Evolutionary conservation across 164 flowering plant species (phyloP).

Genomic region (Macadamia tetraphylla): DNA sequence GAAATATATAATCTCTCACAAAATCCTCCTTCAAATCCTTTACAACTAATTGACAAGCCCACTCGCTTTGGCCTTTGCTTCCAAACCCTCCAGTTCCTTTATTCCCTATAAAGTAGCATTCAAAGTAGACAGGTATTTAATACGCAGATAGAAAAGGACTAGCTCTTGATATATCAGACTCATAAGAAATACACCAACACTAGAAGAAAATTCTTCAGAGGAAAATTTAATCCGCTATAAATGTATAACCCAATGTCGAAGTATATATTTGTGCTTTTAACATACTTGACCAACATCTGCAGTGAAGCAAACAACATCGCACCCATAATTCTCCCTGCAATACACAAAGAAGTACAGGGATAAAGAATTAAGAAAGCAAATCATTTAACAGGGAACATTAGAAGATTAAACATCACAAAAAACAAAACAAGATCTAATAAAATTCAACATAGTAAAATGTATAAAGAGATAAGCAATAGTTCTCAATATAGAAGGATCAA

Average conservation of each 20-base stretch:
- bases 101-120: constrained; percentile 46
- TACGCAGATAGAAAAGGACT: background rate
- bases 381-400: background rate
- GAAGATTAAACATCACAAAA: background rate
- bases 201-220: background rate
- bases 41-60: constrained; percentile 92
- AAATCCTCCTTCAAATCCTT: constrained; percentile 93
- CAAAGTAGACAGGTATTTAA: no score
- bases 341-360: background rate
- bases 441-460: no score
- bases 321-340: constrained; percentile 92
- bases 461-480: no score
- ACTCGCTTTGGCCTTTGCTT: constrained; percentile 92
- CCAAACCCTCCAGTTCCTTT: constrained; percentile 81
- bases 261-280: background rate
- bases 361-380: background rate
- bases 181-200: no score
- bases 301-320: constrained; percentile 98
- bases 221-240: background rate
- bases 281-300: constrained; percentile 99
- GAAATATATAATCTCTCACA: constrained; percentile 76
- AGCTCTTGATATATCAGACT: background rate
- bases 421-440: background rate
- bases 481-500: no score
- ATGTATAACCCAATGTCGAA: constrained; percentile 1